These are phyloP conservation scores for Inga laurina DNA, from an alignment of 306 rosid species.

Conservation along the genomic window DNA sequence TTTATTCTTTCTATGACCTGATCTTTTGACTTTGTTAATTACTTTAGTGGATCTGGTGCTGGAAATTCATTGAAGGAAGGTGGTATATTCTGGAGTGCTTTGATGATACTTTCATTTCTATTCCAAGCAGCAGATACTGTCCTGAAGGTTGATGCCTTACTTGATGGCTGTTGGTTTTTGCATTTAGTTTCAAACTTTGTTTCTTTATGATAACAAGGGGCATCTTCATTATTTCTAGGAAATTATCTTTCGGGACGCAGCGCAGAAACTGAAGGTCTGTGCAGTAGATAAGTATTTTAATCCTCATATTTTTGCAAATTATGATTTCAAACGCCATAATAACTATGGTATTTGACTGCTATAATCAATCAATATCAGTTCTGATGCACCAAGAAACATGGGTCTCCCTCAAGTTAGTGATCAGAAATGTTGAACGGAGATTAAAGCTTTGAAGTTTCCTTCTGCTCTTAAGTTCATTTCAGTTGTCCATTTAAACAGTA, in stretches of 20 bases:
- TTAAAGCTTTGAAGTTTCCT: background rate
- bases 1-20: constrained; percentile 4
- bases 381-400: background rate
- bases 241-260: constrained; percentile 67
- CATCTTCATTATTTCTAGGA: constrained; percentile 60
- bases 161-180: constrained; percentile 22
- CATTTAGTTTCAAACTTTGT: constrained; percentile 17
- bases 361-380: background rate
- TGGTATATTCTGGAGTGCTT: constrained; percentile 81
- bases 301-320: constrained; percentile 21
- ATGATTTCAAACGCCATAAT: constrained; percentile 1
- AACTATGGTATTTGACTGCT: constrained; percentile 17
- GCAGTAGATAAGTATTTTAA: constrained; percentile 4
- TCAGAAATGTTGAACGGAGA: background rate
- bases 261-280: constrained; percentile 61
- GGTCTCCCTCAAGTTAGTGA: constrained; percentile 13
- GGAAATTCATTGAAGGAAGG: constrained; percentile 80
- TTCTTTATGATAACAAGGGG: constrained; percentile 31
- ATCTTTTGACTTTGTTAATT: constrained; percentile 33
- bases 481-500: constrained; percentile 7
- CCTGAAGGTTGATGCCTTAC: constrained; percentile 63
- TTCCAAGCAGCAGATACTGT: constrained; percentile 91
- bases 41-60: constrained; percentile 76
- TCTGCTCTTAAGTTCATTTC: constrained; percentile 8
- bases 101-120: constrained; percentile 86